Evolutionary conservation across 2,329 filamentous ascomycete species (phyloP).

Genomic region (Magnaporthiopsis poae): DNA sequence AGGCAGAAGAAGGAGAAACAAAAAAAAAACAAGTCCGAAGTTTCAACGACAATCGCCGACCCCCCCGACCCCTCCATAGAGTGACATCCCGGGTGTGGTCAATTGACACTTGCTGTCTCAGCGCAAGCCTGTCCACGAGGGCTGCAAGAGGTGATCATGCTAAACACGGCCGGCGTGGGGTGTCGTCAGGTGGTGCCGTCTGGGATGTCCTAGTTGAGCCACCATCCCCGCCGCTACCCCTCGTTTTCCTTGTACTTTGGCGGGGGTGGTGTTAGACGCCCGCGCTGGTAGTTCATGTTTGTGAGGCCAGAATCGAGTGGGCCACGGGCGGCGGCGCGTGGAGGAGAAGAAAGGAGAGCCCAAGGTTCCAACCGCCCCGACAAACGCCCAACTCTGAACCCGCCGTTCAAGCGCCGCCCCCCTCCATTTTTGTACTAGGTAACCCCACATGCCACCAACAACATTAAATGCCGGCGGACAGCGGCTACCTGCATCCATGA

Average conservation of each 20-base stretch:
- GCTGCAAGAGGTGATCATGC: constrained; percentile 2
- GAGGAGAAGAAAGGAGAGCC: no score
- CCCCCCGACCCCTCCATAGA: neutral
- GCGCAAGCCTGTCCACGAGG: neutral
- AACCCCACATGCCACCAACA: neutral
- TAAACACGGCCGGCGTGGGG: neutral
- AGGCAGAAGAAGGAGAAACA: neutral
- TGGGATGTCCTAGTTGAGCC: neutral
- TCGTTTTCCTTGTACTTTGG: no score
- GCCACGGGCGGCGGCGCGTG: no score
- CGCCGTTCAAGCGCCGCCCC: no score
- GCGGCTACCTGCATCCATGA: neutral
- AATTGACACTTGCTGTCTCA: neutral
- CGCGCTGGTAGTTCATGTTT: no score
- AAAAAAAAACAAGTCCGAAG: neutral
- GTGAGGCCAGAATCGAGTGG: neutral
- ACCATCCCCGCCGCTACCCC: no score
- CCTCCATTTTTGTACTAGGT: no score
- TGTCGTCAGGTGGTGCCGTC: neutral
- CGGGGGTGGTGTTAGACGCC: no score
- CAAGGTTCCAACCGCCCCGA: neutral
- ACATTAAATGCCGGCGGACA: neutral
- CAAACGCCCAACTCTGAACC: neutral
- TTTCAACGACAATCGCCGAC: neutral
- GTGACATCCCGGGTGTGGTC: no score